These are phyloP conservation scores for Ophiostoma ulmi DNA, from an alignment of 2,329 filamentous ascomycete genomes.

Conservation along the genomic window DNA sequence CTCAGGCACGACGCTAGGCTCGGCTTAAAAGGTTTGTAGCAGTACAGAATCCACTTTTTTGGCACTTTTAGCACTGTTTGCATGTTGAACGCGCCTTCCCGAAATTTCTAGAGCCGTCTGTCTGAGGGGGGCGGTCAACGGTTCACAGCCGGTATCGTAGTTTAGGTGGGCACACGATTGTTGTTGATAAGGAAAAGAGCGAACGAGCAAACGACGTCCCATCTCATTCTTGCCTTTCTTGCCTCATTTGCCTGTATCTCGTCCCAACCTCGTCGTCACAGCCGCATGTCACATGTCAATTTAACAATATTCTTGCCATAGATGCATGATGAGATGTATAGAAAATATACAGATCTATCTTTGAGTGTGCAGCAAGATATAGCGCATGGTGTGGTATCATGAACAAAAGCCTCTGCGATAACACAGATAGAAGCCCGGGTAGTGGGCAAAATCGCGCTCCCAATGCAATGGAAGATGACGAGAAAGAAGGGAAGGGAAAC, in stretches of 20 bases:
- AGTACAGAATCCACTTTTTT: background rate
- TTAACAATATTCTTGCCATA: background rate
- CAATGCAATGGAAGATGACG: background rate
- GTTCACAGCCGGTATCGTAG: background rate
- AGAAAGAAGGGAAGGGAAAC: background rate
- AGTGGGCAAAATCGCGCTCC: background rate
- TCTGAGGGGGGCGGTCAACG: background rate
- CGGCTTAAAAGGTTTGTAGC: slow-evolving; percentile 17
- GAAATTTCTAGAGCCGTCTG: slow-evolving; percentile 23
- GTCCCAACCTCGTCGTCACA: background rate
- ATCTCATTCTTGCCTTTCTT: background rate
- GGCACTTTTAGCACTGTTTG: background rate
- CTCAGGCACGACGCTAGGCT: slow-evolving; percentile 23
- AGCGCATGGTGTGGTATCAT: slow-evolving; percentile 22
- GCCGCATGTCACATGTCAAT: background rate
- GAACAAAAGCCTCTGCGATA: background rate
- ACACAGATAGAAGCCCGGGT: background rate
- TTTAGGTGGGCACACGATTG: background rate
- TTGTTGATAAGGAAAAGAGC: background rate
- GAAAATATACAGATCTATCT: background rate
- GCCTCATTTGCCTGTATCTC: background rate
- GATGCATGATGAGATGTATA: background rate
- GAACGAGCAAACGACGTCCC: background rate
- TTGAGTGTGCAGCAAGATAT: background rate
- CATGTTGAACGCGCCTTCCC: slow-evolving; percentile 11